phyloP scores from a whole-genome alignment of 2,329 filamentous ascomycete genomes.

The Helicocarpus griseus region DNA sequence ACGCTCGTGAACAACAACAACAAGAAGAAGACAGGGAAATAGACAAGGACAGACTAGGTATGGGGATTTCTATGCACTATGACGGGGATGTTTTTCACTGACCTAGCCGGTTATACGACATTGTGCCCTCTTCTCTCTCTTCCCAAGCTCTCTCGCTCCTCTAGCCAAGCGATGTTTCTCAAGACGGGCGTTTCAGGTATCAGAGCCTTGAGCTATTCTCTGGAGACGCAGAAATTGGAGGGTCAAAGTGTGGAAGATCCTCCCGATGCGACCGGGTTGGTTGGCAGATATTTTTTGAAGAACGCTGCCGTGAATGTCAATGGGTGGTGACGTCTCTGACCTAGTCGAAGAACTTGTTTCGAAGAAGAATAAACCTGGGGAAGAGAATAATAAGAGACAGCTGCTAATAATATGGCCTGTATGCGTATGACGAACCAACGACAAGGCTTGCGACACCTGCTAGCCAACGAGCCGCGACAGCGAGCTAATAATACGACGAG shows the following conservation, averaged over 20 bases:
- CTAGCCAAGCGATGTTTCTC: neutral
- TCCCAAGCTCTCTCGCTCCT: neutral
- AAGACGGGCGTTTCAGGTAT: neutral
- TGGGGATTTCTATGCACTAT: conserved; percentile 11
- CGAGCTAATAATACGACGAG: too few relatives aligned
- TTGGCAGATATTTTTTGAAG: neutral
- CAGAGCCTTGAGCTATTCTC: too few relatives aligned
- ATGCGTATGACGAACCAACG: too few relatives aligned
- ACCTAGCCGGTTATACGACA: conserved; percentile 69
- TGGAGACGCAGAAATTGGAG: too few relatives aligned
- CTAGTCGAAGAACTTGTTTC: neutral
- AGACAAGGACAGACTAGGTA: neutral
- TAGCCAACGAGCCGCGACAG: too few relatives aligned
- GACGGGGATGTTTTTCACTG: conserved; percentile 32
- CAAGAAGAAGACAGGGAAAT: neutral
- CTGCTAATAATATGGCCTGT: too few relatives aligned
- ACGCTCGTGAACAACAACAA: neutral
- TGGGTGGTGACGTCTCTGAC: neutral
- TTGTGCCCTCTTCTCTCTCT: conserved; percentile 27
- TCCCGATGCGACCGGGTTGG: neutral
- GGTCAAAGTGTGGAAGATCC: neutral
- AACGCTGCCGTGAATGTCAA: too few relatives aligned
- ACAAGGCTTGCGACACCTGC: too few relatives aligned
- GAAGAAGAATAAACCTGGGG: too few relatives aligned
- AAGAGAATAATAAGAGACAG: too few relatives aligned